A percentile compares a stretch with the other conserved stretches of the same genome.
phyloP scores from a whole-genome alignment of 2,329 filamentous ascomycete species.

The Fusarium heterosporum region DNA sequence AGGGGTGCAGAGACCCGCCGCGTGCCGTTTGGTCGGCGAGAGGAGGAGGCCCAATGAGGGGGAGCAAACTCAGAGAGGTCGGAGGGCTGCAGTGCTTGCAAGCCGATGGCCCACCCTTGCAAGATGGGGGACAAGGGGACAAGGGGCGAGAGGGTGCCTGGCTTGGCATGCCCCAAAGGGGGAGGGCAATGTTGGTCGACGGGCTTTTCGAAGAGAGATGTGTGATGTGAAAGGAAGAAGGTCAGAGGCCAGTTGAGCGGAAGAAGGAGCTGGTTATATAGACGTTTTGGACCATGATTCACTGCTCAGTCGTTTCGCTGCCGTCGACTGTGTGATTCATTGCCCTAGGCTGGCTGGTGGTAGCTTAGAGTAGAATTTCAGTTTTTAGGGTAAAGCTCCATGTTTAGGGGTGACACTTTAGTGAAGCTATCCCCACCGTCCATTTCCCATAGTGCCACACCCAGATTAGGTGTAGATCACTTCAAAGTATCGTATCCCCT shows the following conservation, averaged over 20 bases:
- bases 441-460: too few relatives aligned
- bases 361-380: too few relatives aligned
- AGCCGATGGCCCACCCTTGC: not conserved
- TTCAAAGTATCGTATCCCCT: too few relatives aligned
- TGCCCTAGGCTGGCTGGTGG: too few relatives aligned
- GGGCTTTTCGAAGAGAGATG: too few relatives aligned
- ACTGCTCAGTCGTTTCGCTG: not conserved
- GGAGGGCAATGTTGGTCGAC: too few relatives aligned
- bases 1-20: not conserved
- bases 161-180: not conserved
- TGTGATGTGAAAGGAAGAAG: not conserved
- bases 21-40: slow-evolving; percentile 10
- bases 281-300: not conserved
- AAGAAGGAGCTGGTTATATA: not conserved
- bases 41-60: not conserved
- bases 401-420: too few relatives aligned
- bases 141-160: not conserved
- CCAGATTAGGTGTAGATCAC: too few relatives aligned
- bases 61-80: slow-evolving; percentile 1
- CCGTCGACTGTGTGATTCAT: too few relatives aligned
- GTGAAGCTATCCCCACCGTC: too few relatives aligned
- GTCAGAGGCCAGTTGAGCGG: not conserved
- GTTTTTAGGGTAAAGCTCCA: too few relatives aligned
- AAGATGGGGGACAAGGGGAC: not conserved
- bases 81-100: slow-evolving; percentile 1